These are phyloP conservation scores for Gossypium turneri DNA, from an alignment of 345 rosid genomes.

Conservation along the genomic window DNA sequence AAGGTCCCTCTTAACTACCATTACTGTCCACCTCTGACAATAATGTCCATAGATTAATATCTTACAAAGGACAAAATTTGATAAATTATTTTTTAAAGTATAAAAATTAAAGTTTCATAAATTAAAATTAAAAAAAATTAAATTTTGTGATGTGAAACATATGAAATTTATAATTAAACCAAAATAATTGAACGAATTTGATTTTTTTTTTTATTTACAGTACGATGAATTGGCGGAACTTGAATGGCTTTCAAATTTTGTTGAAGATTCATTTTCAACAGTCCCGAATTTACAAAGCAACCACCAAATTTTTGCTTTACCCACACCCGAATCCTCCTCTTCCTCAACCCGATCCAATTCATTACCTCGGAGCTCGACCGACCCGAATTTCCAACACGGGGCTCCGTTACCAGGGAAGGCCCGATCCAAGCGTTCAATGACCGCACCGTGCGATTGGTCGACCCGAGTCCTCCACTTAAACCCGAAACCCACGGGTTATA, in stretches of 20 bases:
- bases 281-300: conserved; percentile 39
- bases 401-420: conserved; percentile 56
- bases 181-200: neutral
- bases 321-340: conserved; percentile 47
- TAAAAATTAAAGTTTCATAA: too few species aligned
- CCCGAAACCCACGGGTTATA: conserved; percentile 13
- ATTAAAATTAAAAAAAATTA: too few species aligned
- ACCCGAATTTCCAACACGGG: conserved; percentile 37
- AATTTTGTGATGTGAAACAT: too few species aligned
- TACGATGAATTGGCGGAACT: conserved; percentile 69
- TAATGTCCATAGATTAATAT: too few species aligned
- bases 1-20: too few species aligned
- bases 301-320: conserved; percentile 31
- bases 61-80: too few species aligned
- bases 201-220: conserved; percentile 24
- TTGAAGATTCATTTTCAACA: conserved; percentile 63
- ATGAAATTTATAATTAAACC: too few species aligned
- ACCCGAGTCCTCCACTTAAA: conserved; percentile 53
- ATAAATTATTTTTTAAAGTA: too few species aligned
- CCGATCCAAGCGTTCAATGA: conserved; percentile 50
- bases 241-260: conserved; percentile 80
- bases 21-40: too few species aligned
- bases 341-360: conserved; percentile 31
- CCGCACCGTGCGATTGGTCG: conserved; percentile 55
- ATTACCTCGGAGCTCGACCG: conserved; percentile 16